These are phyloP conservation scores for Claviceps africana DNA, from an alignment of 2,329 filamentous ascomycete species.

Conservation along the genomic window DNA sequence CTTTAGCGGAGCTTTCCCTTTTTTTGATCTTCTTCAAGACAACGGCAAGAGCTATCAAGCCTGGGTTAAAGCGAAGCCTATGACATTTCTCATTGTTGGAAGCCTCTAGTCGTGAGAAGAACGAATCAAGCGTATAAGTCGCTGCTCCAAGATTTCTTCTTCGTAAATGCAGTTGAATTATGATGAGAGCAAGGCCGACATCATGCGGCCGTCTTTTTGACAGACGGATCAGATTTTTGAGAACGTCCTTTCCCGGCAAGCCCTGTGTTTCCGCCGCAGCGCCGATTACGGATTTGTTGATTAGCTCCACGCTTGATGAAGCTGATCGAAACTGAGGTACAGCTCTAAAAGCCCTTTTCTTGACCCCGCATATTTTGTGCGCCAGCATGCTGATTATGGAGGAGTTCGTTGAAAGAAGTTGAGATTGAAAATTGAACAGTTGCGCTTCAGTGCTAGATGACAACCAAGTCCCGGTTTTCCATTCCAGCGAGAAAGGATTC, in stretches of 20 bases:
- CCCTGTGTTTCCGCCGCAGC: conserved; percentile 61
- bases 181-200: conserved; percentile 64
- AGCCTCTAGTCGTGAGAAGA: conserved; percentile 57
- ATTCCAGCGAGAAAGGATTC: conserved; percentile 58
- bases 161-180: conserved; percentile 67
- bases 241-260: conserved; percentile 47
- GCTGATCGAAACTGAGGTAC: conserved; percentile 18
- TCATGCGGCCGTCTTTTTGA: conserved; percentile 65
- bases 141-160: conserved; percentile 60
- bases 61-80: conserved; percentile 69
- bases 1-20: conserved; percentile 55
- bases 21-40: conserved; percentile 66
- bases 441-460: conserved; percentile 42
- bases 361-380: conserved; percentile 52
- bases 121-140: conserved; percentile 58
- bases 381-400: conserved; percentile 51
- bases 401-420: conserved; percentile 43
- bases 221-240: conserved; percentile 55
- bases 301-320: conserved; percentile 19
- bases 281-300: conserved; percentile 36
- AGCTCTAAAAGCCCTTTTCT: conserved; percentile 30
- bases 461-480: conserved; percentile 42
- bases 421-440: conserved; percentile 56
- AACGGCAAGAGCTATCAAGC: conserved; percentile 66
- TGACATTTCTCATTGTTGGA: conserved; percentile 40